These are phyloP conservation scores for Fusarium albidum DNA, from an alignment of 2,329 filamentous ascomycete species.

Conservation along the genomic window DNA sequence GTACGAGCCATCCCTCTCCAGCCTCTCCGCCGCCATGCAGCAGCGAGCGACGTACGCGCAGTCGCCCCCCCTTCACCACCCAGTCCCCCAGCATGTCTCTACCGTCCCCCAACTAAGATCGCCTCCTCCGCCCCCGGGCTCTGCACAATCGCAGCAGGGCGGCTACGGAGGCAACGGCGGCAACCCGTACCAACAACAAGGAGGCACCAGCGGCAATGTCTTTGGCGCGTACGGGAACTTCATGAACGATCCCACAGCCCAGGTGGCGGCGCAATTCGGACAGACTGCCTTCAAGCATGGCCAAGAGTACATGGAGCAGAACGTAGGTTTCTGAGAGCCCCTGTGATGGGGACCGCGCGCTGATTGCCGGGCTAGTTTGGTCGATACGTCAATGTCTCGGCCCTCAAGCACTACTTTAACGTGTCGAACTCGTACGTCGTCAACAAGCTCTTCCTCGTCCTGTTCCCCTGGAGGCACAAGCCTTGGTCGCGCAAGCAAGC, in stretches of 20 bases:
- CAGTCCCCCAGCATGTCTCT: constrained; percentile 97
- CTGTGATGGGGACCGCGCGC: constrained; percentile 8
- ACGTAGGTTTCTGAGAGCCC: constrained; percentile 65
- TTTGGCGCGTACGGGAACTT: constrained; percentile 87
- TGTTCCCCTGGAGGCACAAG: constrained; percentile 97
- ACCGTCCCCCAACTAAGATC: constrained; percentile 97
- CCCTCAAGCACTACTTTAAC: constrained; percentile 99
- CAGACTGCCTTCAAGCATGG: constrained; percentile 91
- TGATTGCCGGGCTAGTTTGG: constrained; percentile 54
- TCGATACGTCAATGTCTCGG: constrained; percentile 87
- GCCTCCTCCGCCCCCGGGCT: constrained; percentile 80
- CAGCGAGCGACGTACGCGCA: constrained; percentile 86
- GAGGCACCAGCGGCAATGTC: constrained; percentile 59
- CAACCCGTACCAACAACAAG: constrained; percentile 77
- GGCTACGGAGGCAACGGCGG: constrained; percentile 75
- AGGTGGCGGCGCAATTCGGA: constrained; percentile 94
- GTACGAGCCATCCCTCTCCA: constrained; percentile 1
- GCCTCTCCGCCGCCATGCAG: constrained; percentile 74
- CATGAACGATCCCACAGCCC: constrained; percentile 93
- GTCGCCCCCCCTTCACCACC: constrained; percentile 94
- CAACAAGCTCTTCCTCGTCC: constrained; percentile 89
- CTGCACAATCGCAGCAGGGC: constrained; percentile 71
- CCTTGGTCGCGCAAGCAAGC: constrained; percentile 94
- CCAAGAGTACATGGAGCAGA: constrained; percentile 94
- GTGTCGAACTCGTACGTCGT: constrained; percentile 97